Percentiles rank a stretch among this genome's conserved stretches.
Evolutionary conservation across 148 eudicot genomes (phyloP).

Genomic region (Cornus kousa): DNA sequence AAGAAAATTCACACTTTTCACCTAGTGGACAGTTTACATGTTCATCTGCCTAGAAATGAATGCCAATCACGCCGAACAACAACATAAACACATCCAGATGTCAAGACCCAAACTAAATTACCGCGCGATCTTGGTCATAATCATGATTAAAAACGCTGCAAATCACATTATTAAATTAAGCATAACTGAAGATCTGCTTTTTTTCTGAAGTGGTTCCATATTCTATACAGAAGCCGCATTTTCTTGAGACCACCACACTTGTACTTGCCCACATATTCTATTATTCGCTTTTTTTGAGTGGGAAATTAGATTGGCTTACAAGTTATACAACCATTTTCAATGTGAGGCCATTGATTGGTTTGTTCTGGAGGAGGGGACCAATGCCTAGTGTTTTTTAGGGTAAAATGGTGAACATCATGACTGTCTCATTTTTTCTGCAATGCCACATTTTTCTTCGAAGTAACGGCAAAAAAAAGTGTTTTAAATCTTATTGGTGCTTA

Average conservation of each 20-base stretch:
- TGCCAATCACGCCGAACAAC: background rate
- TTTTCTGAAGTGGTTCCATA: background rate
- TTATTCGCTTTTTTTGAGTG: background rate
- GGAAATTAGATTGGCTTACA: background rate
- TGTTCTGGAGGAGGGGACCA: background rate
- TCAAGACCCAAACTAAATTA: slow-evolving; percentile 1
- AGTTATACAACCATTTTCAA: too few species aligned
- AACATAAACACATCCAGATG: background rate
- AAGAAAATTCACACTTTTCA: too few species aligned
- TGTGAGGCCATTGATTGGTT: background rate
- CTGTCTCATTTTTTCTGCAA: background rate
- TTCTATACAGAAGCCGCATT: slow-evolving; percentile 13
- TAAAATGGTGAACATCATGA: background rate
- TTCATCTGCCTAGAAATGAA: too few species aligned
- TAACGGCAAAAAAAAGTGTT: too few species aligned
- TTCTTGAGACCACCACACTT: slow-evolving; percentile 22
- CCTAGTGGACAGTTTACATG: background rate
- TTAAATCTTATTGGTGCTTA: too few species aligned
- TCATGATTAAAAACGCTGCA: background rate
- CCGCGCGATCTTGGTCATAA: background rate
- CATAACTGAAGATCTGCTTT: slow-evolving; percentile 2
- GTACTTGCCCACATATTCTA: background rate
- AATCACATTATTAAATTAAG: background rate
- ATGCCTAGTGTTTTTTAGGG: background rate
- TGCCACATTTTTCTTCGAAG: too few species aligned